Conservation (phyloP, 1,284 basidiomycete genomes). For the Rhodotorula mucilaginosa region DNA sequence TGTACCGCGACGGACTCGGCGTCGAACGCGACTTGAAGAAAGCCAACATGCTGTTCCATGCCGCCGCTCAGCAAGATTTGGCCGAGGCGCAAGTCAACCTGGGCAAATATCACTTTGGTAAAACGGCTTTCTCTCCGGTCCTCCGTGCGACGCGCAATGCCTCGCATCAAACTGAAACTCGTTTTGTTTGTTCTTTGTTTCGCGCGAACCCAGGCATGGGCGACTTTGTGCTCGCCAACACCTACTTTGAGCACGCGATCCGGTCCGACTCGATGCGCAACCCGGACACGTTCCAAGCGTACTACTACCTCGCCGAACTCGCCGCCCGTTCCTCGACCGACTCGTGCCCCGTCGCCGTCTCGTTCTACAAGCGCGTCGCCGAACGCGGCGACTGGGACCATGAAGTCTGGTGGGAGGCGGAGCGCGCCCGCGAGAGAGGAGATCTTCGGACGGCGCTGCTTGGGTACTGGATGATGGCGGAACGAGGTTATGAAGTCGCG, state of each 20-base stretch:
- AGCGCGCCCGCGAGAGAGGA: constrained; percentile 70
- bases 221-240: constrained; percentile 63
- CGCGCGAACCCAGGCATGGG: constrained; percentile 56
- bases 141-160: too few relatives aligned
- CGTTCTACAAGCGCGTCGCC: constrained; percentile 82
- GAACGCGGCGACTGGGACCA: constrained; percentile 83
- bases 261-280: constrained; percentile 59
- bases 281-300: constrained; percentile 79
- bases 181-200: not conserved
- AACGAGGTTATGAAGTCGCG: constrained; percentile 85
- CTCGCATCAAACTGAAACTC: constrained; percentile 20
- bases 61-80: constrained; percentile 78
- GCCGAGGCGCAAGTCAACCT: constrained; percentile 88
- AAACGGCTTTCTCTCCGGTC: too few relatives aligned
- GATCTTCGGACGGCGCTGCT: constrained; percentile 68
- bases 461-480: constrained; percentile 92
- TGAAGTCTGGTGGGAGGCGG: constrained; percentile 77
- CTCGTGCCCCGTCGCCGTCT: constrained; percentile 78
- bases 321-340: constrained; percentile 55
- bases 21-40: constrained; percentile 55
- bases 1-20: constrained; percentile 85
- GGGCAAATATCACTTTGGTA: constrained; percentile 77
- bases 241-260: constrained; percentile 76
- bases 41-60: constrained; percentile 67
- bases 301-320: constrained; percentile 82